Conservation (phyloP, 2,329 filamentous ascomycete genomes). For the Fusarium incarnatum region DNA sequence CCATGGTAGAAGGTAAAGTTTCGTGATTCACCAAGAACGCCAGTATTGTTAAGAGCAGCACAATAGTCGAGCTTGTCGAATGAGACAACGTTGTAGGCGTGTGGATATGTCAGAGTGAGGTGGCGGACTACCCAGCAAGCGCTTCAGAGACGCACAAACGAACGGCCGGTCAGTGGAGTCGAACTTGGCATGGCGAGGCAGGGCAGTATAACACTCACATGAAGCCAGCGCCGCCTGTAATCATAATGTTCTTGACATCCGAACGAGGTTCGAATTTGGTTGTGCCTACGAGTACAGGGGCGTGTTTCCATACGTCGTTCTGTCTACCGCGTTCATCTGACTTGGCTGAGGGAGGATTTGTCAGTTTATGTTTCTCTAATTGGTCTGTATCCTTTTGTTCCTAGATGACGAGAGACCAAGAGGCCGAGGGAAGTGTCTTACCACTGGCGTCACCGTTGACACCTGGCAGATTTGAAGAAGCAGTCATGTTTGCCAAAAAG, state of each 20-base stretch:
- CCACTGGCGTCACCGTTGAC: constrained; percentile 25
- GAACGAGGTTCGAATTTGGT: constrained; percentile 76
- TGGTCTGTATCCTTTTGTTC: constrained; percentile 9
- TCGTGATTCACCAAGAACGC: constrained; percentile 71
- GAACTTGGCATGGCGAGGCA: constrained; percentile 18
- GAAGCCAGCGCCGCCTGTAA: constrained; percentile 87
- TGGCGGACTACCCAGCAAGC: constrained; percentile 87
- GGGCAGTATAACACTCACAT: constrained; percentile 68
- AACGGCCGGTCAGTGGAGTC: constrained; percentile 25
- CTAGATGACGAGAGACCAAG: not conserved
- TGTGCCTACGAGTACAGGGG: constrained; percentile 75
- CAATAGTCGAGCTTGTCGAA: constrained; percentile 90
- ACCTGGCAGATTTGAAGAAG: constrained; percentile 24
- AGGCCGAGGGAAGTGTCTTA: constrained; percentile 13
- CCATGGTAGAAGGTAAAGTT: constrained; percentile 87
- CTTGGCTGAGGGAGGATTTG: constrained; percentile 15
- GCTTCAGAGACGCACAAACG: constrained; percentile 56
- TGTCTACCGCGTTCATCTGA: constrained; percentile 51
- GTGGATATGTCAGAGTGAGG: constrained; percentile 77
- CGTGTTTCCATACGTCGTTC: constrained; percentile 76
- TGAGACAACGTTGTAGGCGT: constrained; percentile 81
- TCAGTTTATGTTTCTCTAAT: not conserved
- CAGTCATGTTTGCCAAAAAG: constrained; percentile 25
- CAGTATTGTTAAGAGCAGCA: constrained; percentile 82
- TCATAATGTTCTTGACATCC: constrained; percentile 82